Conservation (phyloP, 78 protist genomes). For the Pigoraptor vietnamica region DNA sequence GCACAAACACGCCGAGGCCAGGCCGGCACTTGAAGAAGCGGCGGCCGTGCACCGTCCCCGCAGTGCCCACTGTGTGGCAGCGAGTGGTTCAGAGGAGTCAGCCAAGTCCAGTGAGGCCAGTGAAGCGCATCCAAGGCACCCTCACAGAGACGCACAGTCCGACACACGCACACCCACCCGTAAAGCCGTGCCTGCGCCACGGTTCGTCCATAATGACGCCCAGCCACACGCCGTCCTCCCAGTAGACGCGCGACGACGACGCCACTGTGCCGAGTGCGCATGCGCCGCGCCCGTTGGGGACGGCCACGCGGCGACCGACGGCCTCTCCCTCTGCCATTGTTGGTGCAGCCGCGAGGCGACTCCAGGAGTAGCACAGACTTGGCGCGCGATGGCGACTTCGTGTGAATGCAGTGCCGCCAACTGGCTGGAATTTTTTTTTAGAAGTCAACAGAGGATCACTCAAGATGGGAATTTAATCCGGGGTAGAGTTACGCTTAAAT, state of each 20-base stretch:
- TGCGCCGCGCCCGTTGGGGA: not conserved
- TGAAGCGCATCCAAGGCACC: too few relatives aligned
- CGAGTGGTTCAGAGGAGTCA: not conserved
- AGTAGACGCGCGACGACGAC: not conserved
- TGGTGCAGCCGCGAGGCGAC: not conserved
- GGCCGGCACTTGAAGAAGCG: not conserved
- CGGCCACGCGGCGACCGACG: not conserved
- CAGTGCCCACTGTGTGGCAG: not conserved
- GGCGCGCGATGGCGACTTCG: too few relatives aligned
- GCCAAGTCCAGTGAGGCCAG: not conserved
- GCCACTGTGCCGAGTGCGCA: not conserved
- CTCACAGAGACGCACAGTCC: not conserved
- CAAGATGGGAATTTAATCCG: not conserved
- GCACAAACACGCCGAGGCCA: not conserved
- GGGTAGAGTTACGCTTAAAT: not conserved
- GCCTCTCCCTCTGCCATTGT: not conserved
- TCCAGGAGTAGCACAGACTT: not conserved
- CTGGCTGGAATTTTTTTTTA: too few relatives aligned
- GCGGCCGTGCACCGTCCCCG: not conserved
- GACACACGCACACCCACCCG: not conserved
- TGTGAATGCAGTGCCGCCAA: not conserved
- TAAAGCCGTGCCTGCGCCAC: not conserved
- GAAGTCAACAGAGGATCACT: not conserved
- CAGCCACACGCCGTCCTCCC: not conserved
- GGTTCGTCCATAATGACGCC: not conserved